phyloP scores from a whole-genome alignment of 73 alveolate species.

The Paramecium sonneborni region DNA sequence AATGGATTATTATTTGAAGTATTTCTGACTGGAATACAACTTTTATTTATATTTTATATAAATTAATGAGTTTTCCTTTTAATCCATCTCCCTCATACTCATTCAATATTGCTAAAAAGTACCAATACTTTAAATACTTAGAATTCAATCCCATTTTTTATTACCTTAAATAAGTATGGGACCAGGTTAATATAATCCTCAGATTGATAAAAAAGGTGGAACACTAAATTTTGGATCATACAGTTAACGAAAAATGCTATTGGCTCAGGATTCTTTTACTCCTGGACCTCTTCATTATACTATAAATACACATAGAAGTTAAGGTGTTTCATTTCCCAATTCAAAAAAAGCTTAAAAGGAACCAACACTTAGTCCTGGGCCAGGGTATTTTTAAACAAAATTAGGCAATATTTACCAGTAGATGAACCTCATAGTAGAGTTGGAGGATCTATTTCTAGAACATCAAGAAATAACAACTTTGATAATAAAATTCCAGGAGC shows the following conservation, averaged over 20 bases:
- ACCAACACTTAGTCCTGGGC: slow-evolving; percentile 9
- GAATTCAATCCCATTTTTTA: slow-evolving; percentile 1
- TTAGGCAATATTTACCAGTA: background rate
- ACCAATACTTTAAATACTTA: background rate
- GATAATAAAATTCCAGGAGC: background rate
- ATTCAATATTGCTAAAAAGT: slow-evolving; percentile 27
- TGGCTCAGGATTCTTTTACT: background rate
- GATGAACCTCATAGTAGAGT: background rate
- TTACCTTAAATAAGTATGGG: slow-evolving; percentile 31
- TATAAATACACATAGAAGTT: background rate
- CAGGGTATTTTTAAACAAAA: background rate
- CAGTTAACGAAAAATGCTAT: slow-evolving; percentile 9
- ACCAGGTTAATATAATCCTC: background rate
- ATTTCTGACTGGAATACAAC: background rate
- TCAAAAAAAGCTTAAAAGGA: background rate
- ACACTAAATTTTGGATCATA: slow-evolving; percentile 32
- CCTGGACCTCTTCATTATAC: slow-evolving; percentile 39
- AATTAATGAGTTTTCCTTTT: slow-evolving; percentile 25
- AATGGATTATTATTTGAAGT: background rate
- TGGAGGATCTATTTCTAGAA: slow-evolving; percentile 6
- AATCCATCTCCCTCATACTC: slow-evolving; percentile 31
- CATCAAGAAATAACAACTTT: background rate
- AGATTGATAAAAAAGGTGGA: background rate
- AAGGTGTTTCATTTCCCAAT: slow-evolving; percentile 16
- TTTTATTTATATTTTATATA: background rate